Percentiles rank a stretch among this genome's conserved stretches.
phyloP scores from a whole-genome alignment of 108 stramenopile species.

The Skeletonema menzelii region DNA sequence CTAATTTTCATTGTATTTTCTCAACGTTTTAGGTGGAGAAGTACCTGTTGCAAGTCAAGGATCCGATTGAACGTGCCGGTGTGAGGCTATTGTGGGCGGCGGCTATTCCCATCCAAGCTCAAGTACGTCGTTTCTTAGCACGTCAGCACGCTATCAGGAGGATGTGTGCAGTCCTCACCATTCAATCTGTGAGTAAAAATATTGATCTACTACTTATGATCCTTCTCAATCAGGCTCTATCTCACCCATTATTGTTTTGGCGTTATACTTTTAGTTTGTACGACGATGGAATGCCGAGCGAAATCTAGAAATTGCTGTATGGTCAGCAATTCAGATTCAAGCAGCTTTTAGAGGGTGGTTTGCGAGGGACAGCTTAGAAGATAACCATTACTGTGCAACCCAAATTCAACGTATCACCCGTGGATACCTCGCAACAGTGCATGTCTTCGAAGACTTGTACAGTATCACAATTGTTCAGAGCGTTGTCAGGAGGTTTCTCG shows the following conservation, averaged over 20 bases:
- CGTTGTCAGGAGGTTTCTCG: slow-evolving; percentile 51
- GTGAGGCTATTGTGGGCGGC: slow-evolving; percentile 71
- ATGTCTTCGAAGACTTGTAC: slow-evolving; percentile 67
- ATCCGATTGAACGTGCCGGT: slow-evolving; percentile 84
- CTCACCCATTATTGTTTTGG: not conserved
- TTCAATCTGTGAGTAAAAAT: slow-evolving; percentile 49
- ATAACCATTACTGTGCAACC: slow-evolving; percentile 54
- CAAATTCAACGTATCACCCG: slow-evolving; percentile 74
- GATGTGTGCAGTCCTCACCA: slow-evolving; percentile 76
- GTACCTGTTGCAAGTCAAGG: slow-evolving; percentile 55
- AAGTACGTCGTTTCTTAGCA: slow-evolving; percentile 67
- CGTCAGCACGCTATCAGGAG: slow-evolving; percentile 64
- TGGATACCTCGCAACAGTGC: slow-evolving; percentile 63
- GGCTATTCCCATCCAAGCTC: slow-evolving; percentile 81
- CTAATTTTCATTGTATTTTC: not conserved
- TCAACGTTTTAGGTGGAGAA: slow-evolving; percentile 26
- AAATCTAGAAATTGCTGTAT: slow-evolving; percentile 46
- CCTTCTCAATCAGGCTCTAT: not conserved
- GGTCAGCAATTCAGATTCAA: slow-evolving; percentile 66
- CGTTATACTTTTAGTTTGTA: slow-evolving; percentile 37
- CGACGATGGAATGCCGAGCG: slow-evolving; percentile 80
- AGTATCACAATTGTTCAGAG: slow-evolving; percentile 65
- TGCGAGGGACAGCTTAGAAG: slow-evolving; percentile 57
- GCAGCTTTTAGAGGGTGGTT: slow-evolving; percentile 66
- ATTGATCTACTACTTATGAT: not conserved